Base-by-base conservation (phyloP, 2,329 filamentous ascomycete species). In the Fusarium liriodendri region DNA sequence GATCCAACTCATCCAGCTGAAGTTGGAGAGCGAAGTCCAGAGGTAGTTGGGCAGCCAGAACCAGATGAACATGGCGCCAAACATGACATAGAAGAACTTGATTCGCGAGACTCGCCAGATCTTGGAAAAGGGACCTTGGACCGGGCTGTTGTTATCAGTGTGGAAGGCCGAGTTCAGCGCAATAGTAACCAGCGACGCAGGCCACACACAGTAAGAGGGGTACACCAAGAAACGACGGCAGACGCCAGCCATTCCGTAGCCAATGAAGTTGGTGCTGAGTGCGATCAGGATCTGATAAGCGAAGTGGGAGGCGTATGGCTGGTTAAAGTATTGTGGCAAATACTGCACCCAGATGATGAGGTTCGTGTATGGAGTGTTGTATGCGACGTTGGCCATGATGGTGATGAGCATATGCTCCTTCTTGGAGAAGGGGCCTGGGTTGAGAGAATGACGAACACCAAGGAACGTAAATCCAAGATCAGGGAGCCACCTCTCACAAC, bases 381-480 rank as follows among this genome's bases (percentile, higher is more conserved):
- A 84, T 35, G 86, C 85, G 70, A 90, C 87, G 47, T 91, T 91
- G 59, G 91, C 88, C 87, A 90, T 89, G 77, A 89, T 88, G 60
- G 87, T 87, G 70, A 90, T 87, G 37, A 91, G 80, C 84, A 89
- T 89, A 77, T 91, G 89, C 76, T 91, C 89, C 79, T 91, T 91
- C 74, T 86, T 86, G 62, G 86, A 88, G 75, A 91, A 91, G 1
- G 84, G 85, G 0, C 88, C 88, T 0, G 89, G 87, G 72, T 90
- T 90, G 7, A 89, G 82, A 6, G 83, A 85, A 74, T 87, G 85
- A n/a, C 84, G 82, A n/a, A 83, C 75, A 16, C 86, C 86, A 61
- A 84, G 83, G 10, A 87, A 74, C 3, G 81, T 87, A 69, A 90
- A 82, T 33, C 85, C 85, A 54, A 77, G 79, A 71, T 88, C 86